Conservation (phyloP, 495 filamentous ascomycete species). For the Penicillium odoratum region DNA sequence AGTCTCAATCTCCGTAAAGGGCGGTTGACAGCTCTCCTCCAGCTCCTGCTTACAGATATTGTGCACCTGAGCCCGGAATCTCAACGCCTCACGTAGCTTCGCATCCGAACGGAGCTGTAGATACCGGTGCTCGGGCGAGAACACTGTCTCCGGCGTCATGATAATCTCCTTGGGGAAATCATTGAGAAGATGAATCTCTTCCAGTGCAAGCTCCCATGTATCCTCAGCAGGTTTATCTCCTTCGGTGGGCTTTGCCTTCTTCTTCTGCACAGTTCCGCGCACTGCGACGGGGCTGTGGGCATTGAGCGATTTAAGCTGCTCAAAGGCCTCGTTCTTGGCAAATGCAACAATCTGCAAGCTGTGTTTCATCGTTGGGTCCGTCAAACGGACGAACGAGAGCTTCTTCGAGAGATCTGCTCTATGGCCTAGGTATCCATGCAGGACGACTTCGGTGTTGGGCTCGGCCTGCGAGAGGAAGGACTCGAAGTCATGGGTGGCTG, state of each 20-base stretch:
- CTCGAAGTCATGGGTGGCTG: slow-evolving; percentile 48
- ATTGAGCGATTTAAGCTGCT: slow-evolving; percentile 47
- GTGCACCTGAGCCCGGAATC: slow-evolving; percentile 55
- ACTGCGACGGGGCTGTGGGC: slow-evolving; percentile 54
- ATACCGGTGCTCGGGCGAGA: slow-evolving; percentile 72
- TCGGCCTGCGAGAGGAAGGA: slow-evolving; percentile 41
- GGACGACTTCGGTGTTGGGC: slow-evolving; percentile 51
- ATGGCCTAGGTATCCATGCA: slow-evolving; percentile 72
- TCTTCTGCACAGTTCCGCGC: slow-evolving; percentile 48
- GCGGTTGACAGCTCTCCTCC: slow-evolving; percentile 31
- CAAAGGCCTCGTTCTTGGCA: slow-evolving; percentile 42
- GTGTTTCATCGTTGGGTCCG: slow-evolving; percentile 47
- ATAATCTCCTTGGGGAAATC: slow-evolving; percentile 75
- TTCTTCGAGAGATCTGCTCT: slow-evolving; percentile 63
- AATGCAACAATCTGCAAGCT: slow-evolving; percentile 56
- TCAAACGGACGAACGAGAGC: slow-evolving; percentile 67
- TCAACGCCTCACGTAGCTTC: slow-evolving; percentile 60
- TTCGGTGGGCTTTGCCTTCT: slow-evolving; percentile 32
- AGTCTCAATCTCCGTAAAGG: slow-evolving; percentile 84
- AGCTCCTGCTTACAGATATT: slow-evolving; percentile 55
- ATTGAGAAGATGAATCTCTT: slow-evolving; percentile 69
- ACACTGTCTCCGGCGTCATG: slow-evolving; percentile 66
- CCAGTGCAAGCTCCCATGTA: slow-evolving; percentile 60
- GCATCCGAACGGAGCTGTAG: slow-evolving; percentile 77
- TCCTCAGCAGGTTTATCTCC: slow-evolving; percentile 28